Evolutionary conservation across 257 asterid species (phyloP).

Genomic region (Nicotiana noctiflora): DNA sequence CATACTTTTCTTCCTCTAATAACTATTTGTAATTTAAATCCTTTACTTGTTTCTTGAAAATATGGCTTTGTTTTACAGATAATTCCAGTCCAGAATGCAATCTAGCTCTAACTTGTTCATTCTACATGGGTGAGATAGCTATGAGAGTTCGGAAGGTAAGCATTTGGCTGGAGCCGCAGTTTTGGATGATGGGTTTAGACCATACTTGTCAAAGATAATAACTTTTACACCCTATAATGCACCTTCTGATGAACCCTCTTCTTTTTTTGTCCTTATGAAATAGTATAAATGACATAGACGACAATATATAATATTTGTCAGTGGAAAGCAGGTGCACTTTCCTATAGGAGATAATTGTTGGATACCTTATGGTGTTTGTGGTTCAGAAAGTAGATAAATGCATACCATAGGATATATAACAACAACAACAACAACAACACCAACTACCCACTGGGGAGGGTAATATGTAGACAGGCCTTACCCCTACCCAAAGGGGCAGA

Average conservation of each 20-base stretch:
- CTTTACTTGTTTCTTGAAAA: neutral
- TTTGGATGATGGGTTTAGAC: neutral
- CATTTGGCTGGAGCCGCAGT: neutral
- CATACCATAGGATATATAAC: too few species aligned
- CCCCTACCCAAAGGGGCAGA: too few species aligned
- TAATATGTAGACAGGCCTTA: too few species aligned
- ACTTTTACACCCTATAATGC: neutral
- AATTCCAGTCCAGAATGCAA: conserved; percentile 85
- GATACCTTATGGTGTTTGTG: neutral
- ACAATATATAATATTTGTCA: neutral
- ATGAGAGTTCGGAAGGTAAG: conserved; percentile 83
- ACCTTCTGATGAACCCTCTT: neutral
- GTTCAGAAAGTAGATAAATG: neutral
- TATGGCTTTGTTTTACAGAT: conserved; percentile 37
- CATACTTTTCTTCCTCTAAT: neutral
- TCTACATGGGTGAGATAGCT: conserved; percentile 86
- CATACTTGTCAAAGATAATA: neutral
- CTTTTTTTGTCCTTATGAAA: neutral
- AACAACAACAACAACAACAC: too few species aligned
- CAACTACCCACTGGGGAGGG: too few species aligned
- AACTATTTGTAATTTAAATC: neutral
- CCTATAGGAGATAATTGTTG: neutral
- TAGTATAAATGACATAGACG: neutral
- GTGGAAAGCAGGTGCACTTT: neutral
- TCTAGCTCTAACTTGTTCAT: conserved; percentile 64